Evolutionary conservation across 2,329 filamentous ascomycete genomes (phyloP).

Genomic region (Claviceps sp.): DNA sequence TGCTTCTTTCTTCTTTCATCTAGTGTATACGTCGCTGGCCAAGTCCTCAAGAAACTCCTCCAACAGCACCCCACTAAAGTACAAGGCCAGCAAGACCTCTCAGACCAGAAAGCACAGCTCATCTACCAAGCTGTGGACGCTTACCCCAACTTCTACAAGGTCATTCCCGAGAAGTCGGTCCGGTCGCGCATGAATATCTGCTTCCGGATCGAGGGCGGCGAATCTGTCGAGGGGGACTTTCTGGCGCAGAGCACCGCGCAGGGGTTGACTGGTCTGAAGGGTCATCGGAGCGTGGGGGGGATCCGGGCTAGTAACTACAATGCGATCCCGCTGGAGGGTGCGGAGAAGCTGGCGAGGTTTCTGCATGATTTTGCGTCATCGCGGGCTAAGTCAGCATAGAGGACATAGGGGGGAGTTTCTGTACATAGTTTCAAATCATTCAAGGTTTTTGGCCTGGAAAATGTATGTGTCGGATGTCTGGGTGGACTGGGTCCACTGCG

Average conservation of each 20-base stretch:
- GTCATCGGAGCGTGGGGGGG: slow-evolving; percentile 75
- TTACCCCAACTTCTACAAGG: slow-evolving; percentile 36
- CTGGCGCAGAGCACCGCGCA: slow-evolving; percentile 54
- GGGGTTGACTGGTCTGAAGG: slow-evolving; percentile 70
- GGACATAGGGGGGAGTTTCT: too few species aligned
- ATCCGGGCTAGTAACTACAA: slow-evolving; percentile 6
- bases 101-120: slow-evolving; percentile 59
- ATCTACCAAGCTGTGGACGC: slow-evolving; percentile 13
- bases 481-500: too few species aligned
- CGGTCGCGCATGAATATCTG: slow-evolving; percentile 93
- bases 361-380: not conserved
- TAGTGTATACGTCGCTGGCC: slow-evolving; percentile 78
- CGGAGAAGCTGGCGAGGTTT: slow-evolving; percentile 5
- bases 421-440: too few species aligned
- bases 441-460: too few species aligned
- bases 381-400: not conserved
- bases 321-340: slow-evolving; percentile 1
- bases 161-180: slow-evolving; percentile 62
- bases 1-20: too few species aligned
- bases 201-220: slow-evolving; percentile 57
- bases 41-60: slow-evolving; percentile 69
- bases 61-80: slow-evolving; percentile 53
- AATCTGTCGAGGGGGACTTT: slow-evolving; percentile 69
- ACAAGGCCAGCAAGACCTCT: slow-evolving; percentile 59
- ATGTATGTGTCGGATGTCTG: too few species aligned